Conservation (phyloP, 2,329 filamentous ascomycete genomes). For the Karstenula rhodostoma region DNA sequence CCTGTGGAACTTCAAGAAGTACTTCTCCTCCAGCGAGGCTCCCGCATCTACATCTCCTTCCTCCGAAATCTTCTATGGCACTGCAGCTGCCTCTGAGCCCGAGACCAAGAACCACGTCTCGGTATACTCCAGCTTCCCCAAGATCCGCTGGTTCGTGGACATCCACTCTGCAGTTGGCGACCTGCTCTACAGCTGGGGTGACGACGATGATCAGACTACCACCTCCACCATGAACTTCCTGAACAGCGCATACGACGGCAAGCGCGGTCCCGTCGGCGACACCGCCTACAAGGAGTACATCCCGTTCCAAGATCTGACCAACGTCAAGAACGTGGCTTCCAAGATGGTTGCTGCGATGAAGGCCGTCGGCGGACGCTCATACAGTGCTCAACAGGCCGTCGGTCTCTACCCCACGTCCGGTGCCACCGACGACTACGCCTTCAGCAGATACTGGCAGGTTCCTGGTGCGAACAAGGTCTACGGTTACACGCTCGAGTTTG, state of each 20-base stretch:
- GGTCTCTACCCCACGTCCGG: conserved; percentile 51
- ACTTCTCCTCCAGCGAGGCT: conserved; percentile 51
- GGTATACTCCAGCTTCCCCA: conserved; percentile 59
- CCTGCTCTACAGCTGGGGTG: conserved; percentile 66
- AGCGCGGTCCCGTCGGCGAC: conserved; percentile 58
- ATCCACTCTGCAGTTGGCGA: conserved; percentile 64
- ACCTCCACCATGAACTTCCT: conserved; percentile 60
- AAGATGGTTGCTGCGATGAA: conserved; percentile 48
- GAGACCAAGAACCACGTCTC: conserved; percentile 65
- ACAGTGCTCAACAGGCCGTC: conserved; percentile 43
- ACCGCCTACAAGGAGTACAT: conserved; percentile 62
- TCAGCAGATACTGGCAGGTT: conserved; percentile 47
- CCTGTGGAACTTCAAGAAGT: conserved; percentile 63
- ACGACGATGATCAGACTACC: conserved; percentile 61
- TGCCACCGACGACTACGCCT: conserved; percentile 51
- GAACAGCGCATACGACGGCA: conserved; percentile 61
- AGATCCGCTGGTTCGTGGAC: conserved; percentile 66
- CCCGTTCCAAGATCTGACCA: conserved; percentile 43
- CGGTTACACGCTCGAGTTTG: conserved; percentile 52
- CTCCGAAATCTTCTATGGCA: conserved; percentile 61
- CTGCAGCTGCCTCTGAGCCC: conserved; percentile 62
- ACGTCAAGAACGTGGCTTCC: conserved; percentile 44
- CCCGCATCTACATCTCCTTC: conserved; percentile 55
- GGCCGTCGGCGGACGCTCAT: conserved; percentile 48
- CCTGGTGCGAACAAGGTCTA: conserved; percentile 50